phyloP scores from a whole-genome alignment of 202 grass and related monocot species.

The Zizania palustris region DNA sequence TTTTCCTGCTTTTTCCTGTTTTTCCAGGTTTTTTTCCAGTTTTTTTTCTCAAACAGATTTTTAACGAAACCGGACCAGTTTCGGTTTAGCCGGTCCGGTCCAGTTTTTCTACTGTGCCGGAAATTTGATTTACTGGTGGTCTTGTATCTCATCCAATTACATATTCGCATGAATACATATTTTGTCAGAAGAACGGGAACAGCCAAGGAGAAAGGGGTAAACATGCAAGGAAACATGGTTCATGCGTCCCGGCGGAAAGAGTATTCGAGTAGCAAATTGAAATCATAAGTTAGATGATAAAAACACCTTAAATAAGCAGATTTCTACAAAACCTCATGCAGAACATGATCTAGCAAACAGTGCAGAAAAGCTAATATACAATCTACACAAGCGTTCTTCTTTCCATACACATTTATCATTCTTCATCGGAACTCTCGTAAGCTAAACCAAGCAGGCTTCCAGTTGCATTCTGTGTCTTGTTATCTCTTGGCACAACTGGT shows the following conservation, averaged over 20 bases:
- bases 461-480: slow-evolving; percentile 25
- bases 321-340: not conserved
- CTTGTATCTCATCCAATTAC: too few species aligned
- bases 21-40: too few species aligned
- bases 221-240: not conserved
- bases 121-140: too few species aligned
- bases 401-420: slow-evolving; percentile 40
- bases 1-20: too few species aligned
- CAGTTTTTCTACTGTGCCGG: too few species aligned
- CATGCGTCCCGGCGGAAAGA: not conserved
- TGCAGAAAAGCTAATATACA: slow-evolving; percentile 44
- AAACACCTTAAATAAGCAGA: not conserved
- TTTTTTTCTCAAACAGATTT: too few species aligned
- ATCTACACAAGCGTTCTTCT: not conserved
- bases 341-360: slow-evolving; percentile 1
- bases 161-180: too few species aligned
- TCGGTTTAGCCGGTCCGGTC: too few species aligned
- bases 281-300: not conserved
- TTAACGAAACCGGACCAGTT: too few species aligned
- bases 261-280: not conserved
- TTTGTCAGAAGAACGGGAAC: too few species aligned
- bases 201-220: not conserved
- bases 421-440: slow-evolving; percentile 87
- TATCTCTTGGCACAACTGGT: slow-evolving; percentile 29
- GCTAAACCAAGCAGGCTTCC: slow-evolving; percentile 82